These are phyloP conservation scores for Solanum sitiens DNA, from an alignment of 257 asterid genomes.

Conservation along the genomic window DNA sequence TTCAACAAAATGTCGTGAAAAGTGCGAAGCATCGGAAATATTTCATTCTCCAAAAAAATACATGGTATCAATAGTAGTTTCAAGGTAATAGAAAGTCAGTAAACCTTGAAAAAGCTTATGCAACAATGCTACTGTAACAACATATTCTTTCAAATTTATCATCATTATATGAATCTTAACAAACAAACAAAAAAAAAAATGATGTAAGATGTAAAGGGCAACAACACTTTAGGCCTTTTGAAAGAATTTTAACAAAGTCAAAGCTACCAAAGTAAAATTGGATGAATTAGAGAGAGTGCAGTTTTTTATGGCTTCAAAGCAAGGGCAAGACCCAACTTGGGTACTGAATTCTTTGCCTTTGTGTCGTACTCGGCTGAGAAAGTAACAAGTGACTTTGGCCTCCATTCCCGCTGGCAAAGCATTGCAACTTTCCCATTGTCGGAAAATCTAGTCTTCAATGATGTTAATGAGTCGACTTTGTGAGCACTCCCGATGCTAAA, in stretches of 20 bases:
- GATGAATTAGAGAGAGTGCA: slow-evolving; percentile 3
- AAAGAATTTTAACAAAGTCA: neutral
- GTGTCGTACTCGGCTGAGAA: slow-evolving; percentile 76
- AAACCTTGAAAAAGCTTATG: neutral
- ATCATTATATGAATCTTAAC: slow-evolving; percentile 16
- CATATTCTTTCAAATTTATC: slow-evolving; percentile 12
- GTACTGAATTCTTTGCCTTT: slow-evolving; percentile 31
- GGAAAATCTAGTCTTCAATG: slow-evolving; percentile 60
- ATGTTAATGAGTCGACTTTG: slow-evolving; percentile 45
- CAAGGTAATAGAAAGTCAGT: neutral
- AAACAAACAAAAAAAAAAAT: slow-evolving; percentile 3
- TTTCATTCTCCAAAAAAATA: neutral
- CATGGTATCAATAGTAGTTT: neutral
- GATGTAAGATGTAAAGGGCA: slow-evolving; percentile 5
- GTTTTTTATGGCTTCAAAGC: slow-evolving; percentile 63
- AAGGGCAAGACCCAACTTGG: slow-evolving; percentile 60
- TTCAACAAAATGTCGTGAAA: neutral
- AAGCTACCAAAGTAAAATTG: slow-evolving; percentile 1
- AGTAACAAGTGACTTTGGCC: slow-evolving; percentile 67
- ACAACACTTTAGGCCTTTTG: slow-evolving; percentile 11
- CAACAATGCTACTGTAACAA: neutral
- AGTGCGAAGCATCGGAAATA: neutral
- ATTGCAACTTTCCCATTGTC: slow-evolving; percentile 59
- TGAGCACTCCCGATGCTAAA: slow-evolving; percentile 65
- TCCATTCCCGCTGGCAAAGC: slow-evolving; percentile 69